Evolutionary conservation across 1,284 basidiomycete species (phyloP).

Genomic region (Hymenochaete sp.): DNA sequence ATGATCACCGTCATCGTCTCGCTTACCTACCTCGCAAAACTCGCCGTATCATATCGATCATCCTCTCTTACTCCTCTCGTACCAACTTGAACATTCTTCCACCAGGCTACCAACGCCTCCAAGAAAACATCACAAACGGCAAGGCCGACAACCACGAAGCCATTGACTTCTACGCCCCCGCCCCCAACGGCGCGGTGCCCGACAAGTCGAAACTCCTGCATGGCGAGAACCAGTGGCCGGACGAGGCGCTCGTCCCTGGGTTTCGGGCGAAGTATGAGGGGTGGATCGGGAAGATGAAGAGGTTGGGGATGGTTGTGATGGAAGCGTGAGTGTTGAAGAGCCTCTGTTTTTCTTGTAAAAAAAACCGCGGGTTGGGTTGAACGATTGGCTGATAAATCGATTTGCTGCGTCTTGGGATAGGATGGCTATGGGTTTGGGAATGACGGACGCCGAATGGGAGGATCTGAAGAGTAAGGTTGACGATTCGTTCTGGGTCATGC

Average conservation of each 20-base stretch:
- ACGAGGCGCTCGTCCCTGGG: slow-evolving; percentile 29
- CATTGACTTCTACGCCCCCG: slow-evolving; percentile 72
- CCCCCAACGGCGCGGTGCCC: slow-evolving; percentile 51
- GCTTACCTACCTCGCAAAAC: too few relatives aligned
- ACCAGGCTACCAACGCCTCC: slow-evolving; percentile 59
- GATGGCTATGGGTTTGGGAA: slow-evolving; percentile 72
- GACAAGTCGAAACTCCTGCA: slow-evolving; percentile 62
- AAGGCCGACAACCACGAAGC: slow-evolving; percentile 82
- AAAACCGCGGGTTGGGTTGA: background rate
- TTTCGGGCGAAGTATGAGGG: slow-evolving; percentile 56
- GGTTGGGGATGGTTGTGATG: slow-evolving; percentile 68
- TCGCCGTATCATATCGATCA: too few relatives aligned
- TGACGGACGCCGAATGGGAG: slow-evolving; percentile 62
- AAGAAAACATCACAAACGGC: slow-evolving; percentile 79
- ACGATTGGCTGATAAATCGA: slow-evolving; percentile 1
- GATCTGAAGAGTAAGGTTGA: slow-evolving; percentile 58
- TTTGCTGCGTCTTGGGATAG: slow-evolving; percentile 29
- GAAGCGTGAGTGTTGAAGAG: slow-evolving; percentile 50
- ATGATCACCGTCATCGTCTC: too few relatives aligned
- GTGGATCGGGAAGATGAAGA: slow-evolving; percentile 80
- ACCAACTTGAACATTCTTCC: slow-evolving; percentile 1
- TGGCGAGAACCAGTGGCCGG: slow-evolving; percentile 82
- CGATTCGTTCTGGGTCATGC: slow-evolving; percentile 83
- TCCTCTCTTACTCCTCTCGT: background rate
- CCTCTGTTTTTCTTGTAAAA: background rate